phyloP scores from a whole-genome alignment of 2,329 filamentous ascomycete species.

The Escovopsis weberi region DNA sequence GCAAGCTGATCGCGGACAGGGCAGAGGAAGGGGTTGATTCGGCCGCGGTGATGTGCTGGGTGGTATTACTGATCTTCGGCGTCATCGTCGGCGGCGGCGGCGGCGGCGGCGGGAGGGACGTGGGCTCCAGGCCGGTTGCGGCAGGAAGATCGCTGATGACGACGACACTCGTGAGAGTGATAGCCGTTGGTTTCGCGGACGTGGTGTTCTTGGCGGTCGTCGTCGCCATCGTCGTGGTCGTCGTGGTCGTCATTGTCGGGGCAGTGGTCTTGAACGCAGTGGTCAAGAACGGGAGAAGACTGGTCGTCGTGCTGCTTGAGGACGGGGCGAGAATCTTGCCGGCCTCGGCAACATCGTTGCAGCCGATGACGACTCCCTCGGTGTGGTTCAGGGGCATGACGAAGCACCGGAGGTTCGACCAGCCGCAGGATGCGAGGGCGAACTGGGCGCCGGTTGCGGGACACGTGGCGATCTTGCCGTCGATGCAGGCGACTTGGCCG shows the following conservation, averaged over 20 bases:
- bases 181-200: slow-evolving; percentile 7
- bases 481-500: slow-evolving; percentile 38
- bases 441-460: slow-evolving; percentile 23
- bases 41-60: slow-evolving; percentile 10
- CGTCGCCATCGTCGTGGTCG: not conserved
- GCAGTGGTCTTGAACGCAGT: slow-evolving; percentile 3
- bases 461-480: slow-evolving; percentile 34
- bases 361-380: slow-evolving; percentile 34
- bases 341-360: slow-evolving; percentile 26
- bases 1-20: not conserved
- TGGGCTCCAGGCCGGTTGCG: not conserved
- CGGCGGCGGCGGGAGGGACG: slow-evolving; percentile 4
- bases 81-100: slow-evolving; percentile 1
- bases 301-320: slow-evolving; percentile 1
- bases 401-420: slow-evolving; percentile 27
- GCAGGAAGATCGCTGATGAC: slow-evolving; percentile 13
- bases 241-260: slow-evolving; percentile 8
- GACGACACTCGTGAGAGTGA: slow-evolving; percentile 18
- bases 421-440: slow-evolving; percentile 22
- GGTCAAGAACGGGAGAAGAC: not conserved
- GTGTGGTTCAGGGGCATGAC: slow-evolving; percentile 38
- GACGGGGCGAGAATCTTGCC: slow-evolving; percentile 23
- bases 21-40: not conserved
- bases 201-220: slow-evolving; percentile 6
- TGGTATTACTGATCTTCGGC: slow-evolving; percentile 4